Conservation (phyloP, 139 green algal species). For the Tetraselmis striata region DNA sequence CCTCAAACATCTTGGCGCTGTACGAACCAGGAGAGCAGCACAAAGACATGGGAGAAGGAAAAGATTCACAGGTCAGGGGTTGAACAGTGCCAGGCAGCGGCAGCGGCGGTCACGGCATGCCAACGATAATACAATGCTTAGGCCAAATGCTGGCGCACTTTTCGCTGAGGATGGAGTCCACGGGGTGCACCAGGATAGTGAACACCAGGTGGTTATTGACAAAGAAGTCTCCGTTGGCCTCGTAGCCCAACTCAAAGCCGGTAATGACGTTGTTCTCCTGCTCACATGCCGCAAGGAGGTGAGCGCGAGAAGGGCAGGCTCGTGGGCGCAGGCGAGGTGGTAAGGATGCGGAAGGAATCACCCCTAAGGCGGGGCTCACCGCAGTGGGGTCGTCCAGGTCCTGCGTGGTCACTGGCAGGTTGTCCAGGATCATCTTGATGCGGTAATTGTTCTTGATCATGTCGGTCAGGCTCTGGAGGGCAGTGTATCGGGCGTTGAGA, state of each 20-base stretch:
- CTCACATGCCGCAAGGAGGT: neutral
- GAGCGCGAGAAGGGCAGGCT: neutral
- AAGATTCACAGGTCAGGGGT: no score
- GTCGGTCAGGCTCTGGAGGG: conserved; percentile 9
- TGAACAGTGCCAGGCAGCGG: no score
- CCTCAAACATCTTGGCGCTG: neutral
- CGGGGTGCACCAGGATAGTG: conserved; percentile 80
- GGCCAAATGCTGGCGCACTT: no score
- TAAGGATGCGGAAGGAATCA: no score
- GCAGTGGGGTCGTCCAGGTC: conserved; percentile 55
- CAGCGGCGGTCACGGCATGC: no score
- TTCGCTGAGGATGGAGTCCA: neutral
- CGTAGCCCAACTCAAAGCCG: conserved; percentile 81
- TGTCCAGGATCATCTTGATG: conserved; percentile 92
- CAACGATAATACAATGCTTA: no score
- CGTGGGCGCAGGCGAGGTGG: neutral
- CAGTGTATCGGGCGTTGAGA: no score
- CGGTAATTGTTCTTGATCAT: conserved; percentile 82
- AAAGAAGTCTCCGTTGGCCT: conserved; percentile 60
- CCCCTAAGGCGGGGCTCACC: no score
- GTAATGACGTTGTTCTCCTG: conserved; percentile 35
- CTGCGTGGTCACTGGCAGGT: conserved; percentile 88
- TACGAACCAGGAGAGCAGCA: no score
- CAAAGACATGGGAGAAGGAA: no score
- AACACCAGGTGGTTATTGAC: conserved; percentile 95